Percentiles rank a stretch among this genome's conserved stretches.
Conservation (phyloP, 768 basidiomycete genomes). For the Lyophyllum atratum region DNA sequence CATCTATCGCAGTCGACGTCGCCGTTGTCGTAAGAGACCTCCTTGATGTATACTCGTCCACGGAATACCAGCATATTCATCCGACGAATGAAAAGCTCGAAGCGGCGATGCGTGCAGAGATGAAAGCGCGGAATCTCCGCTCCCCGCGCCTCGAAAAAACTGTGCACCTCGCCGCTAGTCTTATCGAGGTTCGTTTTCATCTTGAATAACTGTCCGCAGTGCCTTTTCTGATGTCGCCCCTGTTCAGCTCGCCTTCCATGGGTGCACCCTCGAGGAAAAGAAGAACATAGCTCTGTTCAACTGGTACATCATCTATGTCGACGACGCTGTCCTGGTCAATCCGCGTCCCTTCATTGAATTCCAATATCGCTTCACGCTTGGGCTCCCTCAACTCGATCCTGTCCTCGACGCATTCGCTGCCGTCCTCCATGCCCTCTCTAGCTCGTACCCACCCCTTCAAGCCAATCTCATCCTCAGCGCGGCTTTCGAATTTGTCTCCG, state of each 20-base stretch:
- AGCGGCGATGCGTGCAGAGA: slow-evolving; percentile 11
- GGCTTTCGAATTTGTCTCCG: slow-evolving; percentile 13
- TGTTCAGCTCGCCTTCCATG: slow-evolving; percentile 18
- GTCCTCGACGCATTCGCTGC: slow-evolving; percentile 10
- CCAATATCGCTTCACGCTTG: slow-evolving; percentile 7
- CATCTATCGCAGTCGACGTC: neutral
- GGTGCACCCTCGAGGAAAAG: slow-evolving; percentile 20
- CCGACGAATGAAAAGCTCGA: slow-evolving; percentile 13
- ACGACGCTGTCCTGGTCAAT: slow-evolving; percentile 10
- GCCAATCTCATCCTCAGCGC: slow-evolving; percentile 16
- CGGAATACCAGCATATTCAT: slow-evolving; percentile 2
- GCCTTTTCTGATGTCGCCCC: neutral
- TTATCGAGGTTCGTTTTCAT: slow-evolving; percentile 11
- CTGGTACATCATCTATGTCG: slow-evolving; percentile 22
- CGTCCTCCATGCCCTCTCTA: slow-evolving; percentile 4
- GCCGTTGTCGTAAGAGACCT: neutral
- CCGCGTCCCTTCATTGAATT: slow-evolving; percentile 1
- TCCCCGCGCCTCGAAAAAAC: slow-evolving; percentile 4
- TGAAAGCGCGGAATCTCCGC: neutral
- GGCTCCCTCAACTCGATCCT: slow-evolving; percentile 14
- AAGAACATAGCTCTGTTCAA: slow-evolving; percentile 18
- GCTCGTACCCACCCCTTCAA: slow-evolving; percentile 10
- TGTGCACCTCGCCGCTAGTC: slow-evolving; percentile 10
- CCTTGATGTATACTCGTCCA: slow-evolving; percentile 5
- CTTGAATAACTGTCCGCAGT: neutral